These are phyloP conservation scores for Helenozyma rhizophorensis DNA, from an alignment of 805 yeast genomes.

Conservation along the genomic window DNA sequence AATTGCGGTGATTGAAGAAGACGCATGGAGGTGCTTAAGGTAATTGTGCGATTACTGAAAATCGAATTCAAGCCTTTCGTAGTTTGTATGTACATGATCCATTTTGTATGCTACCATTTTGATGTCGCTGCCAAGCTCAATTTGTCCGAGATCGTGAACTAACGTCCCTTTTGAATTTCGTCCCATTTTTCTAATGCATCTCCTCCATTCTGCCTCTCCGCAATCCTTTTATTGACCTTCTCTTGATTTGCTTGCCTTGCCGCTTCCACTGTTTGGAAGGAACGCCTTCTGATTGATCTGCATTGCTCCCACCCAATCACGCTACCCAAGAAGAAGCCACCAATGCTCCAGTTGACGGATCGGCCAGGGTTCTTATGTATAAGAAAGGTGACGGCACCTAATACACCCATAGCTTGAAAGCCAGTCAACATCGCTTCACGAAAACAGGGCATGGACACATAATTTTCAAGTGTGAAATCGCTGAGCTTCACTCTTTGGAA, in stretches of 20 bases:
- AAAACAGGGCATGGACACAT: conserved; percentile 68
- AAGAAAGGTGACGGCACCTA: conserved; percentile 62
- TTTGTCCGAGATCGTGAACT: not conserved
- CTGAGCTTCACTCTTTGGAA: conserved; percentile 37
- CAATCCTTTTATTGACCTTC: conserved; percentile 29
- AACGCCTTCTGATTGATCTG: conserved; percentile 61
- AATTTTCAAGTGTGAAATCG: conserved; percentile 50
- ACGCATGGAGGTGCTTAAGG: too few relatives aligned
- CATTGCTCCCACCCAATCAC: conserved; percentile 93
- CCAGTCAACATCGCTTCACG: conserved; percentile 78
- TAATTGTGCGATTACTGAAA: too few relatives aligned
- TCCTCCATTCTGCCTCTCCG: conserved; percentile 17
- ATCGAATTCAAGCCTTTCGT: too few relatives aligned
- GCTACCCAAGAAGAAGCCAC: conserved; percentile 75
- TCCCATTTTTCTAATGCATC: conserved; percentile 25
- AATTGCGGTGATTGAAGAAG: too few relatives aligned
- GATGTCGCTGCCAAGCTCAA: too few relatives aligned
- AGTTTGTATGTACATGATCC: too few relatives aligned
- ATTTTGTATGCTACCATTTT: too few relatives aligned
- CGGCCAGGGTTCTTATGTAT: conserved; percentile 58
- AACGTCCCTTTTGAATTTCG: conserved; percentile 14
- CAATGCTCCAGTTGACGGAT: conserved; percentile 78
- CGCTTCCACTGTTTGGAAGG: conserved; percentile 60
- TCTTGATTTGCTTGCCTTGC: conserved; percentile 53
- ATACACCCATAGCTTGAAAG: conserved; percentile 64